phyloP scores from a whole-genome alignment of 257 asterid genomes.

The Echites panduratus region DNA sequence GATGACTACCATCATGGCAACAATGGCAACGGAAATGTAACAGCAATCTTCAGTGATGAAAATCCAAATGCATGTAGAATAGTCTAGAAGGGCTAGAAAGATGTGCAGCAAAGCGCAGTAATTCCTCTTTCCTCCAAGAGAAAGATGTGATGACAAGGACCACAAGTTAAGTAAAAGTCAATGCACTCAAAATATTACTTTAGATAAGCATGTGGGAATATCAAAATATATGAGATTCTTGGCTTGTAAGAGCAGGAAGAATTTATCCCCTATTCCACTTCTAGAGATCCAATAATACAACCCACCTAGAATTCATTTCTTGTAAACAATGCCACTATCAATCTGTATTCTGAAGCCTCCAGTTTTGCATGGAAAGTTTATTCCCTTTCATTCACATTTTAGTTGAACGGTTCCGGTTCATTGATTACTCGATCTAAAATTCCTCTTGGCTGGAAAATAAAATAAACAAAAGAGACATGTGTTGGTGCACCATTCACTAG shows the following conservation, averaged over 20 bases:
- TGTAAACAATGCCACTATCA: conserved; percentile 27
- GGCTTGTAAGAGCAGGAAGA: conserved; percentile 42
- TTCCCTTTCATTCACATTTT: background rate
- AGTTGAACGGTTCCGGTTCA: background rate
- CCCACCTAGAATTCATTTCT: conserved; percentile 28
- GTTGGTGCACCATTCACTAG: background rate
- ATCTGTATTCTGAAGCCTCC: background rate
- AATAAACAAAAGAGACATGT: background rate
- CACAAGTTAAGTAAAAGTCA: conserved; percentile 9
- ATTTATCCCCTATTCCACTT: conserved; percentile 31
- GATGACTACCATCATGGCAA: conserved; percentile 48
- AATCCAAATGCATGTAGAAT: conserved; percentile 85
- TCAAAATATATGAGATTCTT: conserved; percentile 34
- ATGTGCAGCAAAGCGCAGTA: conserved; percentile 6
- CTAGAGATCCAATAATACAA: conserved; percentile 21
- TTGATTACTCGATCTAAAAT: background rate
- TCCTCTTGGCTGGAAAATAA: conserved; percentile 5
- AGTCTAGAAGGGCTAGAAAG: conserved; percentile 28
- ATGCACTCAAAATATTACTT: conserved; percentile 15
- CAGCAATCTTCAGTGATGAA: conserved; percentile 83
- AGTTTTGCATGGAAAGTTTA: conserved; percentile 3
- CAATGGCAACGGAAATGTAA: conserved; percentile 43
- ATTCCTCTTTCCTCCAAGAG: conserved; percentile 7
- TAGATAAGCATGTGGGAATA: conserved; percentile 25
- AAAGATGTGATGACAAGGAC: conserved; percentile 19